Evolutionary conservation across 331 rosid species (phyloP).

Genomic region (Quercus lobata): DNA sequence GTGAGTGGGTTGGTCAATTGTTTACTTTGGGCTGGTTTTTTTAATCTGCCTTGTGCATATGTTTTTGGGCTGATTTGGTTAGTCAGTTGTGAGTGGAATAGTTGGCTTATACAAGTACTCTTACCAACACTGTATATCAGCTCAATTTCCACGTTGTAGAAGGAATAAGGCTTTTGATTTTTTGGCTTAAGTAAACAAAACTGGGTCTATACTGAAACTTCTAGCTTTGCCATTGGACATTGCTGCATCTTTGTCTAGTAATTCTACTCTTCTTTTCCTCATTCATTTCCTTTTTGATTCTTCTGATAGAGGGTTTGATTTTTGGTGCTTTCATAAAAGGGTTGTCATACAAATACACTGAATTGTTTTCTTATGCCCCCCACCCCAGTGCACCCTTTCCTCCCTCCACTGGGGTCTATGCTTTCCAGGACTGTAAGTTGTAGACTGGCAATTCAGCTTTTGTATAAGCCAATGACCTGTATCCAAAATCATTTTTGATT

Average conservation of each 20-base stretch:
- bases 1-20: too few species aligned
- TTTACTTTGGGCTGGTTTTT: too few species aligned
- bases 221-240: background rate
- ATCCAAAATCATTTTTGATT: background rate
- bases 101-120: too few species aligned
- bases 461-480: background rate
- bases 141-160: too few species aligned
- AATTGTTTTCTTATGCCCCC: background rate
- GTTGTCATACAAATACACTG: background rate
- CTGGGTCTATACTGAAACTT: background rate
- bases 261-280: background rate
- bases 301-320: too few species aligned
- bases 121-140: too few species aligned
- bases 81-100: too few species aligned
- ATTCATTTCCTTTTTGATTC: too few species aligned
- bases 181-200: background rate
- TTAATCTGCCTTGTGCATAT: too few species aligned
- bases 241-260: background rate
- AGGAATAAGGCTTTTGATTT: too few species aligned
- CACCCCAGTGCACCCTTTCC: too few species aligned
- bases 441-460: background rate
- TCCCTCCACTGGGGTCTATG: background rate
- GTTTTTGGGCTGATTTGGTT: too few species aligned
- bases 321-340: background rate
- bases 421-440: background rate